Conservation (phyloP, 352 stramenopile species). For the Phytophthora uliginosa region DNA sequence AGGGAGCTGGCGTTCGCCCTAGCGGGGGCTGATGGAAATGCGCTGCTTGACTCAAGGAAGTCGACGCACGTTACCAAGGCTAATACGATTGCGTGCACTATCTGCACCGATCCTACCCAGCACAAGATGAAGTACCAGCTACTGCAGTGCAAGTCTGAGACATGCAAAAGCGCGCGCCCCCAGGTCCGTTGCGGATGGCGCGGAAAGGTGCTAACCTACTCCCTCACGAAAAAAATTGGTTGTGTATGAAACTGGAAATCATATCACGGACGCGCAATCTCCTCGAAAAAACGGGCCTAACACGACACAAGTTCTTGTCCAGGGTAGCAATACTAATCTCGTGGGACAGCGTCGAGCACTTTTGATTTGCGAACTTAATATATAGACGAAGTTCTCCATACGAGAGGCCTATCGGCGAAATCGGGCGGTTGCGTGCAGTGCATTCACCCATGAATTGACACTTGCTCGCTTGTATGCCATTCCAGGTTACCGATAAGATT, state of each 20-base stretch:
- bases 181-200: neutral
- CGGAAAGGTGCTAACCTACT: conserved; percentile 5
- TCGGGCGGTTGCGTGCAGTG: too few species aligned
- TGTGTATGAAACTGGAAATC: neutral
- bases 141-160: conserved; percentile 2
- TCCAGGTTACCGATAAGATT: too few species aligned
- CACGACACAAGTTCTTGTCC: neutral
- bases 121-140: conserved; percentile 10
- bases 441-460: too few species aligned
- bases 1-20: too few species aligned
- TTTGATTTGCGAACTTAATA: too few species aligned
- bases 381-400: too few species aligned
- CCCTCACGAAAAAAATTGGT: neutral
- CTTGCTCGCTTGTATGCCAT: too few species aligned
- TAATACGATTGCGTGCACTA: neutral
- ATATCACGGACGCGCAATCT: neutral
- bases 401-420: too few species aligned
- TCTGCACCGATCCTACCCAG: neutral
- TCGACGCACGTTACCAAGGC: neutral
- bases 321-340: too few species aligned
- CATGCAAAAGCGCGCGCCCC: neutral
- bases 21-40: neutral
- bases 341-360: too few species aligned
- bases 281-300: neutral
- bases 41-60: conserved; percentile 1